Conservation (phyloP, 2,329 filamentous ascomycete species). For the Stenocarpella maydis region DNA sequence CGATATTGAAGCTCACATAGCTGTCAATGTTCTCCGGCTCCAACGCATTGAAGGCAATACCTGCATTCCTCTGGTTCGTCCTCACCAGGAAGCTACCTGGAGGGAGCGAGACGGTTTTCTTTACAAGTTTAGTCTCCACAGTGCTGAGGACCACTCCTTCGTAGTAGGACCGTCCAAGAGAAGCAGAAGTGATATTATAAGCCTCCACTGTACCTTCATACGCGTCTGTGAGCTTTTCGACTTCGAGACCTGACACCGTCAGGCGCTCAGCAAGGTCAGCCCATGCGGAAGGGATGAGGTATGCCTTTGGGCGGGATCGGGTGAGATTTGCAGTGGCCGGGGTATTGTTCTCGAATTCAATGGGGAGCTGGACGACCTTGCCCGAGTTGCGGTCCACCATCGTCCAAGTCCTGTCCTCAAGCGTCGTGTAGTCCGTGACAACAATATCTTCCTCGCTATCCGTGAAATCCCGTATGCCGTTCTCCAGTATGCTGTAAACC, state of each 20-base stretch:
- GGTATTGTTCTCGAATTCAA: constrained; percentile 6
- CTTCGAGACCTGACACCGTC: neutral
- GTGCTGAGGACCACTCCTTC: constrained; percentile 2
- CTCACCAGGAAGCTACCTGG: neutral
- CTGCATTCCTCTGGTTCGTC: constrained; percentile 8
- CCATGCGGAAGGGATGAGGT: neutral
- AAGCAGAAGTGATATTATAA: constrained; percentile 4
- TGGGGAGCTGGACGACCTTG: neutral
- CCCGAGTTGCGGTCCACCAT: neutral
- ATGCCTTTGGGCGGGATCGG: neutral
- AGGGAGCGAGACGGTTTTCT: neutral
- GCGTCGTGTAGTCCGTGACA: neutral
- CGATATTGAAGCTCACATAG: constrained; percentile 6
- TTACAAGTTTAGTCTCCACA: constrained; percentile 1
- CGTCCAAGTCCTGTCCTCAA: neutral
- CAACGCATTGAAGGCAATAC: neutral
- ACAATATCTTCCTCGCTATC: neutral
- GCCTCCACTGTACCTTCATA: neutral
- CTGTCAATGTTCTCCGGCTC: constrained; percentile 7
- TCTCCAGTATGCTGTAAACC: neutral
- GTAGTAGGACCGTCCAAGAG: neutral
- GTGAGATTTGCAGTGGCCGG: neutral
- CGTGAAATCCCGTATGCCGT: neutral
- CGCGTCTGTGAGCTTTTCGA: neutral
- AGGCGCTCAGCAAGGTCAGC: constrained; percentile 13